Base-by-base conservation (phyloP, 169 alveolate species). In the Babesia gibsoni region DNA sequence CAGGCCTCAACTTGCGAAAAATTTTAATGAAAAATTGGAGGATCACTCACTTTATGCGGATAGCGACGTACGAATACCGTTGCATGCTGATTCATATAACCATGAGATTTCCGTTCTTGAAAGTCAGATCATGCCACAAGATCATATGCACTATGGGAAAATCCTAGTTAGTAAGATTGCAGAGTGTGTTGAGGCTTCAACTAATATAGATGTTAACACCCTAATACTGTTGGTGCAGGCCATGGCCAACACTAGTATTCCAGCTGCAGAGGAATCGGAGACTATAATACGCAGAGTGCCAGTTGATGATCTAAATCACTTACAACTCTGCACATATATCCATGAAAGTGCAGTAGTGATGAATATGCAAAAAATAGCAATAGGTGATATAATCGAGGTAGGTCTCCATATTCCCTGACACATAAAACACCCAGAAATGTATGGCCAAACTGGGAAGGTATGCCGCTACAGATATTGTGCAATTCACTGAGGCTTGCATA, bases 361-460 rank as follows among this genome's bases (percentile, higher is more conserved):
- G 48, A 45, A 43, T 3, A 27, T 43, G 1, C 72, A 61, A 33
- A 1, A 61, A 8, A 48, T 46, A 14, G 39, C 30, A n/a, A 12
- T 61, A 22, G 50, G 33, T 14, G 32, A 16, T 22, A 32, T 61
- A 23, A n/a, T 61, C n/a, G 46, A 61, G 68, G 68, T 58, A 58
- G 16, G 53, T 2, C 2, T 3, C 50, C 16, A 39, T 39, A 39
- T 39, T 6, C 1, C 3, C n/a, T 37, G 5, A 20, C n/a, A 14
- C 16, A 14, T 8, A 16, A n/a, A n/a, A 58, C 35, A 9, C 9
- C 3, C 29, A 20, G 14, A 30, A 3, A 58, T 30, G 46, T n/a
- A 43, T 61, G 59, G 23, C 23, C 30, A 48, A 48, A 25, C 23
- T 48, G 20, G 56, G 23, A 16, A 48, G 30, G 12, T 48, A 25